Evolutionary conservation across 2,329 filamentous ascomycete species (phyloP), one percentile per base, ranked within the genome.

Genomic region (Diaporthe sp.): DNA sequence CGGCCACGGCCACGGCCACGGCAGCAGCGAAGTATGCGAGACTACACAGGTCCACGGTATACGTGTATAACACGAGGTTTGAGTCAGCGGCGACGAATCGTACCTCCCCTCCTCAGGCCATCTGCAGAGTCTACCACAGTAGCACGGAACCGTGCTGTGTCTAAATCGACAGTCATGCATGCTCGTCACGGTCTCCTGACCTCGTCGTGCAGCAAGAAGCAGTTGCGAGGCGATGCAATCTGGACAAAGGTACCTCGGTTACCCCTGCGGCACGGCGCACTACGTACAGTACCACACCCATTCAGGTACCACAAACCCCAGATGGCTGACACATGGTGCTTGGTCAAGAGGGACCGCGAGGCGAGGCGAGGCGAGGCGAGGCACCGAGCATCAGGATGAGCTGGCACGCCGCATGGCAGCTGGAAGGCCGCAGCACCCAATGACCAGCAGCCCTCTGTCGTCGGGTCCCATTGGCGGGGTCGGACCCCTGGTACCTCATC

Each of bases 171-270:
- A 51, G 61, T 37, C 61, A 66, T 51, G 61, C 61, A 32, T 51
- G 61, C 44, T 51, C 30, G 61, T 66, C 61, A 51, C 44, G 63
- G 63, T 68, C 63, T 68, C 30, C 63, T 53, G 63, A 53, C 63
- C 47, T 68, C n/a, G 63, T 68, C n/a, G 63, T 53, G 63, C 63
- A 53, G 63, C 47, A 68, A 35, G 47, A 68, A 53, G 47, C 63
- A 51, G 47, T 15, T 32, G 39, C 59, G 59, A 63, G 22, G 27
- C 27, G 39, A 65, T 32, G 7, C 17, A 25, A 15, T 19, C 27
- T 19, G 30, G 37, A 7, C 1, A 13, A 47, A 47, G 19, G 42
- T 61, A 47, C 25, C 58, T 32, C 59, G 15, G 47, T 53, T n/a
- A 32, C 17, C 22, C 58, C 8, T 25, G 13, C 58, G 22, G 7